Base-by-base conservation (phyloP, 306 rosid genomes). In the Betula pendula region DNA sequence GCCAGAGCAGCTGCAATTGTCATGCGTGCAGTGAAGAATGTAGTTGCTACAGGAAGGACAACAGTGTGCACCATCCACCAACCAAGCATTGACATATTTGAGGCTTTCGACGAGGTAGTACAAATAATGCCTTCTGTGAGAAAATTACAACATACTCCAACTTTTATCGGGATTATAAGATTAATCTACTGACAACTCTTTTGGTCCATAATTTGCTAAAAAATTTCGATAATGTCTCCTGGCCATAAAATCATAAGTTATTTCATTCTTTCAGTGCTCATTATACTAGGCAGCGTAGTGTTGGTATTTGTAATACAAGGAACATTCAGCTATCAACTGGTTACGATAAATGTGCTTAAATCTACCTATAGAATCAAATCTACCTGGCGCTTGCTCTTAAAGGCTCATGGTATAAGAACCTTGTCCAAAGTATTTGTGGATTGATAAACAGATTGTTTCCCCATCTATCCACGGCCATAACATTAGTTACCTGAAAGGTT, bases 1-100 rank as follows among this genome's bases (percentile, higher is more conserved):
- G 94, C 94, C 5, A 87, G 94, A 52, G 88, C 94, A 75, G 97
- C 94, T 40, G 97, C 97, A 48, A 86, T 89, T 49, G 94, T 91
- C 52, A 88, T 91, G 89, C 91, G 97, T 74, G 92, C 97, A 76
- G 97, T 89, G 87, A 91, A 88, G 86, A 91, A 88, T 80, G 88
- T 91, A 25, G 91, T 87, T 31, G 81, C 78, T 72, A 89, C 97
- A 2, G 97, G 97, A 48, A 89, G 97, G 81, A 88, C 97, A 20
- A 87, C 84, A 0, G 92, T 91, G 80, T 91, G 97, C 88, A 91
- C 97, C 48, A 89, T 91, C 73, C 92, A 91, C 77, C 97, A 91
- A 72, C 94, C 94, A 77, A 91, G 97, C 80, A 91, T 89, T 9
- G 94, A 88, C 77, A 88, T 91, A 73, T 91, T 91, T 48, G 97